Percentiles rank a stretch among this genome's conserved stretches.
phyloP scores from a whole-genome alignment of 345 rosid species.

The Lepidium africanum region DNA sequence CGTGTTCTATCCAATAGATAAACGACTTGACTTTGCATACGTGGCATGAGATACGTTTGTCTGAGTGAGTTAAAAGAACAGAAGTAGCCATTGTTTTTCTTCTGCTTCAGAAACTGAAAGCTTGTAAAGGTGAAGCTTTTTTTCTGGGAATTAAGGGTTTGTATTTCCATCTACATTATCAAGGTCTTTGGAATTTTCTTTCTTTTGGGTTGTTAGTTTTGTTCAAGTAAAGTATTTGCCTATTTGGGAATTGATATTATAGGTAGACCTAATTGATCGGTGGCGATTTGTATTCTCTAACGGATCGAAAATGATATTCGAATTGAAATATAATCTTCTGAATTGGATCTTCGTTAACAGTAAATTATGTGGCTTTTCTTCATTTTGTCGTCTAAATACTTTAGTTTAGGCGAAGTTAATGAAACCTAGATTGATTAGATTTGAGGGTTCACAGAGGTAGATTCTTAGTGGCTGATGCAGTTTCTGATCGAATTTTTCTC shows the following conservation, averaged over 20 bases:
- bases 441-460: neutral
- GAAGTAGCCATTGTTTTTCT: neutral
- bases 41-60: neutral
- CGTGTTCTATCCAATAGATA: constrained; percentile 7
- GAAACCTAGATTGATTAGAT: neutral
- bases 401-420: neutral
- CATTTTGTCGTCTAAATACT: neutral
- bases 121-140: constrained; percentile 21
- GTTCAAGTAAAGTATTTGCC: neutral
- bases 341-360: neutral
- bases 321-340: neutral
- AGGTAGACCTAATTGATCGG: constrained; percentile 11
- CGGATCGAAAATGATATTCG: neutral
- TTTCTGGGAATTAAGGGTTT: neutral
- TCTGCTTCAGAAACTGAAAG: neutral
- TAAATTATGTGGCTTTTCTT: neutral
- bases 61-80: neutral
- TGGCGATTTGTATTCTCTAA: neutral
- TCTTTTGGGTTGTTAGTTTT: neutral
- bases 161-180: neutral
- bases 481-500: neutral
- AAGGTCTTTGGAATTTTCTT: neutral
- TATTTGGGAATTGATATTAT: neutral
- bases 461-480: neutral
- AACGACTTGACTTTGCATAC: neutral